These are phyloP conservation scores for Centella asiatica DNA, from an alignment of 129 eudicot genomes.

Conservation along the genomic window DNA sequence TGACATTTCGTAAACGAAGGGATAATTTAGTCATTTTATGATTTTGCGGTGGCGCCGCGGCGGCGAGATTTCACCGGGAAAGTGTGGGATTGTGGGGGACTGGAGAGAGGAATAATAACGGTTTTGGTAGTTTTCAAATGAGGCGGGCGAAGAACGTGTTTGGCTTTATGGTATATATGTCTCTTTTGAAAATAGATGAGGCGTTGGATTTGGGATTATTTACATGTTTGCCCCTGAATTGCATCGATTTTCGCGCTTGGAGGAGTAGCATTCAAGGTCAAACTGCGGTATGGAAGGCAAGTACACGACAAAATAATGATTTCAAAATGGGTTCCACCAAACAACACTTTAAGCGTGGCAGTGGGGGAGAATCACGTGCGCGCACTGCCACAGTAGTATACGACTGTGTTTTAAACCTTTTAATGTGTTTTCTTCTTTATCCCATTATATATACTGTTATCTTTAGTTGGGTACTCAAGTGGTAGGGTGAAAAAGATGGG, in stretches of 20 bases:
- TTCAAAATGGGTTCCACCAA: background rate
- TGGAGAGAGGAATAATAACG: background rate
- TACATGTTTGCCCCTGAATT: background rate
- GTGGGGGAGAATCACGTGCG: background rate
- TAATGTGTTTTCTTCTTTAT: background rate
- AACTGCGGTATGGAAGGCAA: background rate
- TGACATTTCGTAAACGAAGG: conserved; percentile 7
- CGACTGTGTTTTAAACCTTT: background rate
- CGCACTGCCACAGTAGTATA: background rate
- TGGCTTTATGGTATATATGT: background rate
- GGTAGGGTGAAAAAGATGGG: too few relatives aligned
- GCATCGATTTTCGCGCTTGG: background rate
- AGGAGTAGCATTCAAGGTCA: background rate
- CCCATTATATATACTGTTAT: too few relatives aligned
- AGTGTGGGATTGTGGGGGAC: background rate
- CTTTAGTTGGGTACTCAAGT: too few relatives aligned
- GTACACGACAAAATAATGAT: too few relatives aligned
- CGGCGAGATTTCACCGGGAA: conserved; percentile 12
- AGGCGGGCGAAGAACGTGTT: conserved; percentile 8
- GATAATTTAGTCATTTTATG: conserved; percentile 23
- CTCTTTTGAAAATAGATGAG: background rate
- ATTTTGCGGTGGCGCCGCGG: background rate
- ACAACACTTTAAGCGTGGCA: background rate
- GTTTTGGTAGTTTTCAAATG: conserved; percentile 2
- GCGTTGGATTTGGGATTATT: background rate